Conservation (phyloP, 257 asterid species). For the Perilla frutescens region DNA sequence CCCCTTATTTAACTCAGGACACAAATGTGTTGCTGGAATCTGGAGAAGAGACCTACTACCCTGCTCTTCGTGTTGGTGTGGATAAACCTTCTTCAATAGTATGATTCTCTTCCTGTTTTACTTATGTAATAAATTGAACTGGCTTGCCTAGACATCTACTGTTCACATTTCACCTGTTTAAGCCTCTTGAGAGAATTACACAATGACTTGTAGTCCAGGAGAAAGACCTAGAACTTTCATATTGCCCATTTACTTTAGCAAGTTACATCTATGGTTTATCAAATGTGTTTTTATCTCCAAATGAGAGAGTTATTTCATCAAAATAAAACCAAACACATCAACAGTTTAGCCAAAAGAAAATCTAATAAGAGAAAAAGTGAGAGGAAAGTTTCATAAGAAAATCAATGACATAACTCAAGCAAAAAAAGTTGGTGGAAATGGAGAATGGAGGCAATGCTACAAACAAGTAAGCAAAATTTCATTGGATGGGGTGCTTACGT, state of each 20-base stretch:
- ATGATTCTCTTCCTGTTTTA: conserved; percentile 41
- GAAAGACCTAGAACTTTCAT: background rate
- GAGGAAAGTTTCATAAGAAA: background rate
- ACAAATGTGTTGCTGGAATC: conserved; percentile 63
- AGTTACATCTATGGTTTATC: too few species aligned
- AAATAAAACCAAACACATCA: background rate
- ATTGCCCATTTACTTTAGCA: conserved; percentile 7
- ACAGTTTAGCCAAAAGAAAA: background rate
- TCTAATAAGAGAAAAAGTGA: background rate
- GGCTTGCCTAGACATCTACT: conserved; percentile 27
- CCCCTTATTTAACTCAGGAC: conserved; percentile 56
- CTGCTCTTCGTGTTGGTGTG: conserved; percentile 84
- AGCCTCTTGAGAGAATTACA: conserved; percentile 5
- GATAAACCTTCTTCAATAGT: conserved; percentile 87
- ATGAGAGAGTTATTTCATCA: background rate
- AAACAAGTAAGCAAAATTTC: too few species aligned
- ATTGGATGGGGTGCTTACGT: too few species aligned
- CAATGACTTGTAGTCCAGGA: conserved; percentile 15
- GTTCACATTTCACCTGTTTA: background rate
- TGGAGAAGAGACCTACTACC: conserved; percentile 91
- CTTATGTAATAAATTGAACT: conserved; percentile 13
- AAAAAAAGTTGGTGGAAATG: background rate
- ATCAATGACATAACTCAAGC: background rate
- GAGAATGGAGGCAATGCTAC: background rate
- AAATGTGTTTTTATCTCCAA: background rate